Evolutionary conservation across 2,329 filamentous ascomycete species (phyloP), one percentile per base, ranked within the genome.

Genomic region (Colletotrichum filicis): DNA sequence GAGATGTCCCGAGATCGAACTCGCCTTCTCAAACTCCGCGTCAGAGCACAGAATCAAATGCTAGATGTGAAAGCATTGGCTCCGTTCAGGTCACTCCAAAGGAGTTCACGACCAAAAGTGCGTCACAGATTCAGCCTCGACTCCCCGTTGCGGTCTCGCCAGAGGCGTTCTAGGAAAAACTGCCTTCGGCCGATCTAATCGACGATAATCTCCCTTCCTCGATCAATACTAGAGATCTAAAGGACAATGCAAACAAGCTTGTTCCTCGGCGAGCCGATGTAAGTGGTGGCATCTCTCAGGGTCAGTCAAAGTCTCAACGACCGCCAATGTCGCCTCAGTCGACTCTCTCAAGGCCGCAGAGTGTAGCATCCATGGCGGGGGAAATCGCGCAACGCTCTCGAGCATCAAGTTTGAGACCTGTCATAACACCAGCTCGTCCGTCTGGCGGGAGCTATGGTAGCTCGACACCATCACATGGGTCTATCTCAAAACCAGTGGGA

Each of bases 401-500:
- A 32, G 56, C 57, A 19, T 68, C 71, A 12, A 70, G 53, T 9
- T 28, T 72, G 14, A 55, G 52, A 24, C 55, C 37, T 8, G 24
- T 30, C 9, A 26, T 56, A 4, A 70, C 69, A 12, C 69, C 69
- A 26, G n/a, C 24, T 11, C 70, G 59, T 9, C 30, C 19, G 9
- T 63, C 60, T 8, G 49, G 24, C 57, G 57, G 42, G 14, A 52
- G 37, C 42, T 42, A 42, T 4, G 22, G 57, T 11, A 63, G 22
- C 16, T 42, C 26, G 5, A 73, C 69, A 9, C 32, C 53, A 28
- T 58, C 61, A 19, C 62, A 57, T 14, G 76, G 75, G 65, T 78
- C 79, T 0, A 66, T 75, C 4, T 77, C 75, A 26, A 85, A 79
- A 26, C 74, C 68, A 71, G 77, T 78, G 24, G 78, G 81, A 3